phyloP scores from a whole-genome alignment of 345 rosid species.

The Cardamine occulta region DNA sequence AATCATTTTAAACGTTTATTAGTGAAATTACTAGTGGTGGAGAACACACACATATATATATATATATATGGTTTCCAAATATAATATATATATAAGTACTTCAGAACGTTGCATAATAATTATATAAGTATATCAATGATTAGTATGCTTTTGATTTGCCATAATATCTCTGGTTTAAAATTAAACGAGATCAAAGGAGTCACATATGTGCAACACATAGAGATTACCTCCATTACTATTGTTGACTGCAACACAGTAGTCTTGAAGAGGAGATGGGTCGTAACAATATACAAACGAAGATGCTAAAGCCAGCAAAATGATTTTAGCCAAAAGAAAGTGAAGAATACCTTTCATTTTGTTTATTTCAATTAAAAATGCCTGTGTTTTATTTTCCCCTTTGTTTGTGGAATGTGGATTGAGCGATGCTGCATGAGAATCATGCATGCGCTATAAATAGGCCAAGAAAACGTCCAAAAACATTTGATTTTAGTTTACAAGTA shows the following conservation, averaged over 20 bases:
- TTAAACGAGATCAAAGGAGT: neutral
- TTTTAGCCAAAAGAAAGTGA: neutral
- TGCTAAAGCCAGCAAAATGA: conserved; percentile 15
- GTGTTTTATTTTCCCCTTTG: too few relatives aligned
- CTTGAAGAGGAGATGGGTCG: conserved; percentile 30
- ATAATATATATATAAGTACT: too few relatives aligned
- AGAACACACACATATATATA: too few relatives aligned
- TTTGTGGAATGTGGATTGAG: too few relatives aligned
- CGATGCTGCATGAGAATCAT: neutral
- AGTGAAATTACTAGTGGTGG: too few relatives aligned
- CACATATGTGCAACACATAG: neutral
- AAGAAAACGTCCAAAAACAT: neutral
- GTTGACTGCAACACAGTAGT: conserved; percentile 21
- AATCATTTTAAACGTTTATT: too few relatives aligned
- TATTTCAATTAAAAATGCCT: too few relatives aligned
- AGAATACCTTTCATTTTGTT: neutral
- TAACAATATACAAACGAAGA: conserved; percentile 12
- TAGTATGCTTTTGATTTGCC: too few relatives aligned
- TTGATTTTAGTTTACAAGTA: neutral
- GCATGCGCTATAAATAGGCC: neutral
- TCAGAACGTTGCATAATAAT: too few relatives aligned
- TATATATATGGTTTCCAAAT: too few relatives aligned
- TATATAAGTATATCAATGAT: too few relatives aligned
- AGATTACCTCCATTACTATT: conserved; percentile 15
- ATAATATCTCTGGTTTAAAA: too few relatives aligned